Evolutionary conservation across 192 early-diverging fungal species (phyloP), one percentile per base, ranked within the genome.

Genomic region (Martensiomyces pterosporus): DNA sequence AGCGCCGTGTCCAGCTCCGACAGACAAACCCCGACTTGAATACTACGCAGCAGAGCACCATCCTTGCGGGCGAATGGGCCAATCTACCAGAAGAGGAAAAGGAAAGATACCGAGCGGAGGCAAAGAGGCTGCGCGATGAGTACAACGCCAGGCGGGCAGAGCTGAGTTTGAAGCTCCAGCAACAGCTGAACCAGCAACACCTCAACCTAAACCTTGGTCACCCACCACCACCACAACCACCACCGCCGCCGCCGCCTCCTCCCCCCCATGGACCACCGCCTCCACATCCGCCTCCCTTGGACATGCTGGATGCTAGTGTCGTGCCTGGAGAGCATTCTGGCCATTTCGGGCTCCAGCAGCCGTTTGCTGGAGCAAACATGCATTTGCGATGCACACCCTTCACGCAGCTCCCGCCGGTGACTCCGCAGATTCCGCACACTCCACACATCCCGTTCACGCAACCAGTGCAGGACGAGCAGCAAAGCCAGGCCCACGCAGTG

Each of bases 61-160:
- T 77, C 33, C 55, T 86, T 40, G 84, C 81, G 3, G 79, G 82
- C 29, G 84, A 86, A 47, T 86, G 84, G 84, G 66, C 77, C 15
- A 67, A 43, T 16, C 75, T 86, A 62, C 29, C 39, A 2, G 75
- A 79, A 43, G 69, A 77, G 15, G 73, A 67, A 32, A 82, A 83
- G 48, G 70, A 77, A 37, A 60, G 62, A 12, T 85, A 80, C 49
- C 65, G 75, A 17, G 73, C 69, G 0, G 76, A 75, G 25, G 81
- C 80, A 23, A 77, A 74, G 53, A 62, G 77, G 26, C 75, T 85
- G 34, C 80, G 81, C 32, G 80, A 80, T 15, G 79, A 81, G 36
- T 83, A 81, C 57, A 80, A 77, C 34, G 43, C 70, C 13, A 19
- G 75, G 50, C 36, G 66, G 63, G 68, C 82, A 39, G 43, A 80